A percentile compares a stretch with the other conserved stretches of the same genome.
Evolutionary conservation across 768 basidiomycete genomes (phyloP).

Genomic region (Tylopilus felleus): DNA sequence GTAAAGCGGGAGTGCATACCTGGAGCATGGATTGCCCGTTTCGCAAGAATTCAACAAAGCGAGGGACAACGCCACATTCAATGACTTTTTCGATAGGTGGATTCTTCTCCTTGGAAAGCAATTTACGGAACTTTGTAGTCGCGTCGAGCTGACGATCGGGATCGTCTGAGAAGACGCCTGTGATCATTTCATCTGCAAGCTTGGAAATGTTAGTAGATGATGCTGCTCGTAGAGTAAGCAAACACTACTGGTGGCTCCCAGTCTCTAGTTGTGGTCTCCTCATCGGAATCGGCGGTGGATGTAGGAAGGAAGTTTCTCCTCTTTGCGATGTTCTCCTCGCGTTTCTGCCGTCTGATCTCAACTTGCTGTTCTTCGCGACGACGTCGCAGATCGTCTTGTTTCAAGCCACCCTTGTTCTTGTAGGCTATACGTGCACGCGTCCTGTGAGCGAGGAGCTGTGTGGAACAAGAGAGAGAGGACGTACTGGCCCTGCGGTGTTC

Average conservation of each 20-base stretch:
- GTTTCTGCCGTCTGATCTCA: slow-evolving; percentile 96
- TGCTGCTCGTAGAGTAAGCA: slow-evolving; percentile 9
- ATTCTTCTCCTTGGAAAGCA: slow-evolving; percentile 99
- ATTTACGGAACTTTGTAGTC: slow-evolving; percentile 97
- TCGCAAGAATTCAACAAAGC: slow-evolving; percentile 93
- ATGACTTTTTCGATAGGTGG: slow-evolving; percentile 99
- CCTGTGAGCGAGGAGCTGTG: slow-evolving; percentile 27
- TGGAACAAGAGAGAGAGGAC: slow-evolving; percentile 17
- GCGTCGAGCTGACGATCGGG: slow-evolving; percentile 91
- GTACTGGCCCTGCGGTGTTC: slow-evolving; percentile 72
- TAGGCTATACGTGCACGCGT: slow-evolving; percentile 60
- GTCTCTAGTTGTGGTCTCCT: slow-evolving; percentile 64
- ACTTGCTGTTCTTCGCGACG: slow-evolving; percentile 98
- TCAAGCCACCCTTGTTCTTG: slow-evolving; percentile 87
- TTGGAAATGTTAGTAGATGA: slow-evolving; percentile 29
- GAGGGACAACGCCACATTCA: slow-evolving; percentile 93
- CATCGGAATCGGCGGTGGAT: slow-evolving; percentile 81
- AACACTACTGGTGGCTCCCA: slow-evolving; percentile 74
- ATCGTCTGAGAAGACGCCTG: slow-evolving; percentile 89
- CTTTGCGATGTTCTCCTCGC: slow-evolving; percentile 98
- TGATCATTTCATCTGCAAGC: slow-evolving; percentile 90
- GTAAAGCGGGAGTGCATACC: slow-evolving; percentile 38
- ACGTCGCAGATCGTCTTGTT: slow-evolving; percentile 91
- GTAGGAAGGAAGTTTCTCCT: slow-evolving; percentile 88
- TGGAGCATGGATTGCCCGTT: slow-evolving; percentile 81